These are phyloP conservation scores for Aureobasidium mangrovei DNA, from an alignment of 2,329 filamentous ascomycete species.

Conservation along the genomic window DNA sequence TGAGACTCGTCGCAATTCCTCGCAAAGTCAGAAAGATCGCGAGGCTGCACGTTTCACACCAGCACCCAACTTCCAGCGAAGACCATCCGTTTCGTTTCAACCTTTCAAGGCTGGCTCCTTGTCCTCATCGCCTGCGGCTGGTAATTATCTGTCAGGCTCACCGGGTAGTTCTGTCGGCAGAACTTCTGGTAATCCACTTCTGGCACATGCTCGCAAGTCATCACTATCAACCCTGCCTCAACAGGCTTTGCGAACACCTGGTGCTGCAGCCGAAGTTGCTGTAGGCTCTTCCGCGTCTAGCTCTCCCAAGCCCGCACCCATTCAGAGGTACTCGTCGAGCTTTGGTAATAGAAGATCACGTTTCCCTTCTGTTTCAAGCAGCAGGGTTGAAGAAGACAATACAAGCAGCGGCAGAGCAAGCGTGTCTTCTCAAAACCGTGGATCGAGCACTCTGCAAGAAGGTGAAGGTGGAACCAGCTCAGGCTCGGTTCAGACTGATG, in stretches of 20 bases:
- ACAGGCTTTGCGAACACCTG: conserved; percentile 59
- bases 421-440: conserved; percentile 58
- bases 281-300: conserved; percentile 59
- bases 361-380: conserved; percentile 65
- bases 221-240: conserved; percentile 70
- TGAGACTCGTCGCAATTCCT: background rate
- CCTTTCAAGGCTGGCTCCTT: conserved; percentile 94
- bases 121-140: conserved; percentile 70
- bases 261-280: conserved; percentile 51
- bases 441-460: conserved; percentile 69
- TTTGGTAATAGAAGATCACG: conserved; percentile 79
- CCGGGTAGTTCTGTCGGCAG: conserved; percentile 42
- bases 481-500: conserved; percentile 65
- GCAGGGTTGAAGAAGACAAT: conserved; percentile 64
- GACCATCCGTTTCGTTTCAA: conserved; percentile 82
- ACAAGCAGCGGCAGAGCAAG: conserved; percentile 74
- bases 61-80: conserved; percentile 44
- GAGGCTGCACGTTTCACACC: conserved; percentile 5
- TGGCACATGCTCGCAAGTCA: conserved; percentile 52
- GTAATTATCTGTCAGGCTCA: conserved; percentile 43
- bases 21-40: conserved; percentile 2
- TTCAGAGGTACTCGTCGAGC: conserved; percentile 86
- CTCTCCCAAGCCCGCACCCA: conserved; percentile 68
- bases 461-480: conserved; percentile 46
- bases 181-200: conserved; percentile 19